Conservation (phyloP, 2,329 filamentous ascomycete genomes). For the Westerdykella aurantiaca region DNA sequence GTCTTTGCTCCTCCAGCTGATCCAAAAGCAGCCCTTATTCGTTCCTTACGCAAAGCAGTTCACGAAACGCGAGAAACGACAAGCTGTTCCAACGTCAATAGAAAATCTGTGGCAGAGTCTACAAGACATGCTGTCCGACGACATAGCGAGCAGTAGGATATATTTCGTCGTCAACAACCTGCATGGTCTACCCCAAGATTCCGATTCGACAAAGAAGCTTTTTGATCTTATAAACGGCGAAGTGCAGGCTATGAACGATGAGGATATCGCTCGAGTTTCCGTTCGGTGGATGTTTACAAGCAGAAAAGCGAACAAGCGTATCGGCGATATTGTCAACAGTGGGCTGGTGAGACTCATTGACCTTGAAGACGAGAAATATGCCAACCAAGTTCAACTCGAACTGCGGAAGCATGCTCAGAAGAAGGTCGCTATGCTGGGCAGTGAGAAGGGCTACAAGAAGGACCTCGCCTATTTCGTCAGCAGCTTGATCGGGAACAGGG, state of each 20-base stretch:
- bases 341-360: conserved; percentile 1
- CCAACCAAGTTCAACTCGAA: conserved; percentile 4
- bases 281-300: conserved; percentile 4
- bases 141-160: background rate
- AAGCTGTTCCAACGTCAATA: background rate
- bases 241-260: background rate
- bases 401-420: conserved; percentile 5
- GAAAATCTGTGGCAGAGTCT: conserved; percentile 6
- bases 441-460: conserved; percentile 4
- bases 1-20: conserved; percentile 3
- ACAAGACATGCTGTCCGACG: conserved; percentile 5
- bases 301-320: conserved; percentile 1
- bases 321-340: background rate
- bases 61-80: background rate
- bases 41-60: conserved; percentile 6
- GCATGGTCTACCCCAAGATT: conserved; percentile 3
- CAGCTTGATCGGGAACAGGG: conserved; percentile 4
- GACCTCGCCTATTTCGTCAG: conserved; percentile 6
- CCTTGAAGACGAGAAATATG: conserved; percentile 3
- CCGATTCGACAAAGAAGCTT: conserved; percentile 5
- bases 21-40: conserved; percentile 1
- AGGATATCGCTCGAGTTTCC: background rate
- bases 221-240: conserved; percentile 2
- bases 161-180: conserved; percentile 7
- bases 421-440: background rate